phyloP scores from a whole-genome alignment of 805 yeast genomes.

The Pichia californica region DNA sequence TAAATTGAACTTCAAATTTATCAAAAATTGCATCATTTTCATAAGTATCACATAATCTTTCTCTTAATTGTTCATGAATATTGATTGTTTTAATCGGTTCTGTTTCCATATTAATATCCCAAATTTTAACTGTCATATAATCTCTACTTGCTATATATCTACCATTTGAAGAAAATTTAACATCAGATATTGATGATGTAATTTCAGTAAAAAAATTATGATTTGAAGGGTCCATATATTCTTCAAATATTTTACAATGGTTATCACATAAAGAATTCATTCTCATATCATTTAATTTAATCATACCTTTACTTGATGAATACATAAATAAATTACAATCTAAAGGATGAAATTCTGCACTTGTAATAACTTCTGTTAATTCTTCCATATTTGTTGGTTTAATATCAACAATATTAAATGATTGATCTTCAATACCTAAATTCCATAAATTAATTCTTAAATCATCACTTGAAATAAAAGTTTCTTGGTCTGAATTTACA shows the following conservation, averaged over 20 bases:
- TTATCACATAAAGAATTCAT: constrained; percentile 88
- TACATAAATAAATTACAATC: constrained; percentile 93
- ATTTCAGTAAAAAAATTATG: constrained; percentile 97
- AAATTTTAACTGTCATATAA: constrained; percentile 92
- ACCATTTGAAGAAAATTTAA: constrained; percentile 87
- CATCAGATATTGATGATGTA: constrained; percentile 89
- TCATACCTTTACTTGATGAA: constrained; percentile 91
- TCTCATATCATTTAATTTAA: constrained; percentile 95
- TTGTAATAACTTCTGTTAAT: constrained; percentile 93
- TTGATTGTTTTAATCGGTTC: constrained; percentile 91
- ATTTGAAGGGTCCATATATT: constrained; percentile 83
- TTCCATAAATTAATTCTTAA: constrained; percentile 95
- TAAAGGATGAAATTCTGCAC: constrained; percentile 92
- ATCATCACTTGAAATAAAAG: constrained; percentile 89
- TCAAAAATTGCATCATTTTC: constrained; percentile 98
- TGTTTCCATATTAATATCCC: constrained; percentile 97
- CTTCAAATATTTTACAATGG: constrained; percentile 84
- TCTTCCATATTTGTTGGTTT: constrained; percentile 99
- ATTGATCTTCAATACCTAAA: constrained; percentile 86
- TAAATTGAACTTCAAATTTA: constrained; percentile 92
- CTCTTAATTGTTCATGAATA: constrained; percentile 92
- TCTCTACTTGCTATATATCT: constrained; percentile 94
- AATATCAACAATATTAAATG: constrained; percentile 95
- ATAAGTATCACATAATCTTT: constrained; percentile 91
- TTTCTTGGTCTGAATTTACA: constrained; percentile 92